Evolutionary conservation across 345 rosid genomes (phyloP).

Genomic region (Odontarrhena argentea): DNA sequence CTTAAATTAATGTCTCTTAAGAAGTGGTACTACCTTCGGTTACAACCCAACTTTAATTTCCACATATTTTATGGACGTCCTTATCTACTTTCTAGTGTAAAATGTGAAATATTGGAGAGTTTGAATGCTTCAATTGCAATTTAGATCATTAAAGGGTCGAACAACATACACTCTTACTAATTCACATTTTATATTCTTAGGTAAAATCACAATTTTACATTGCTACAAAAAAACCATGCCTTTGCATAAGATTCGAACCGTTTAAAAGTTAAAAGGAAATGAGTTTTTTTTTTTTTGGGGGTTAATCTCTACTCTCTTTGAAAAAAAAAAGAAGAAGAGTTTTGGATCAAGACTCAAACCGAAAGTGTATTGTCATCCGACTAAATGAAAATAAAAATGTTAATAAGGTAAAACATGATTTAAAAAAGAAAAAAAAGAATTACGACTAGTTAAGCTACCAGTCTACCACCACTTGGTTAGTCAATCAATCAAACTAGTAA

Average conservation of each 20-base stretch:
- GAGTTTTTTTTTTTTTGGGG: not conserved
- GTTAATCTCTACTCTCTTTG: too few relatives aligned
- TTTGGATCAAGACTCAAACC: too few relatives aligned
- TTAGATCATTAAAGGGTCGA: not conserved
- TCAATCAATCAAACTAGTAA: not conserved
- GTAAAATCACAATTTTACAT: not conserved
- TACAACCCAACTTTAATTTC: conserved; percentile 3
- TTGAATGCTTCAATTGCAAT: not conserved
- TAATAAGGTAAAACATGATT: too few relatives aligned
- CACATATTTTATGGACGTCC: not conserved
- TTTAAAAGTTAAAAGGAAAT: not conserved
- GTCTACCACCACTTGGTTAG: too few relatives aligned
- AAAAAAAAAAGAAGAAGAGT: not conserved
- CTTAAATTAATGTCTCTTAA: not conserved
- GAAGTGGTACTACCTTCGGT: not conserved
- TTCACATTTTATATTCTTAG: not conserved
- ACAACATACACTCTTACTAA: not conserved
- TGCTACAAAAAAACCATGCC: not conserved
- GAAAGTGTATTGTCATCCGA: too few relatives aligned
- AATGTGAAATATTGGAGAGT: not conserved
- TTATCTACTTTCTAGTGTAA: not conserved
- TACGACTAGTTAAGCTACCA: too few relatives aligned
- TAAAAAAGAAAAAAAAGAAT: too few relatives aligned
- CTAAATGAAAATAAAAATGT: too few relatives aligned
- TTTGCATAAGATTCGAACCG: not conserved